Evolutionary conservation across 129 eudicot species (phyloP), one percentile per base, ranked within the genome.

Genomic region (Dittrichia graveolens): DNA sequence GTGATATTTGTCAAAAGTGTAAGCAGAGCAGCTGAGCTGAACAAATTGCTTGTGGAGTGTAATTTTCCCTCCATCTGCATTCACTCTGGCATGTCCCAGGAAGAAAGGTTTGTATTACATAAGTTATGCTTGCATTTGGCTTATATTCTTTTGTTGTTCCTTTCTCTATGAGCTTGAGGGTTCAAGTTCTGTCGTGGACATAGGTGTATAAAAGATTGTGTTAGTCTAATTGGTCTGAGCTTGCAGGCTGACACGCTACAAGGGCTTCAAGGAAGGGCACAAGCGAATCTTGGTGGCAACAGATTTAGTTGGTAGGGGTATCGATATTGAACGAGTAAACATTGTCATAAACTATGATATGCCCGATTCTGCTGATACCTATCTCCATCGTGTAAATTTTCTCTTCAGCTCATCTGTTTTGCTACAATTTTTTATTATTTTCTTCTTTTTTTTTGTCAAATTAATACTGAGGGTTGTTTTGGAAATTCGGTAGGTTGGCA

Each of bases 61-160:
- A 92, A 92, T 80, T 92, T 92, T 61, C 98, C 98, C 48, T 92
- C 98, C 3, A 92, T 92, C 61, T 92, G 98, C 75, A 92, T 92
- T 72, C 98, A 92, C 80, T 92, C 98, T 72, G 98, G 98, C 80
- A 92, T 92, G 98, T 81, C 98, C 35, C 98, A 92, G 81, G 98
- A 92, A 80, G 98, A 92, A 80, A 92, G 98, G 98, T 92, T 38
- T 60, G 86, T 75, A 13, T 37, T 41, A 5, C 24, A 9, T 41
- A 34, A 39, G 37, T 35, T 8, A 4, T 43, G 43, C 16, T 24
- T 24, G 31, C 31, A 24, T 24, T 24, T 24, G 31, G 0, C 1
- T 24, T 24, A 0, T 24, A 24, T 24, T 24, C 31, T 24, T 24
- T 24, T 24, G 31, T 24, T 24, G 31, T 24, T 24, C 31, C 31